Base-by-base conservation (phyloP, 352 stramenopile species). In the Phytopythium mirpurense region DNA sequence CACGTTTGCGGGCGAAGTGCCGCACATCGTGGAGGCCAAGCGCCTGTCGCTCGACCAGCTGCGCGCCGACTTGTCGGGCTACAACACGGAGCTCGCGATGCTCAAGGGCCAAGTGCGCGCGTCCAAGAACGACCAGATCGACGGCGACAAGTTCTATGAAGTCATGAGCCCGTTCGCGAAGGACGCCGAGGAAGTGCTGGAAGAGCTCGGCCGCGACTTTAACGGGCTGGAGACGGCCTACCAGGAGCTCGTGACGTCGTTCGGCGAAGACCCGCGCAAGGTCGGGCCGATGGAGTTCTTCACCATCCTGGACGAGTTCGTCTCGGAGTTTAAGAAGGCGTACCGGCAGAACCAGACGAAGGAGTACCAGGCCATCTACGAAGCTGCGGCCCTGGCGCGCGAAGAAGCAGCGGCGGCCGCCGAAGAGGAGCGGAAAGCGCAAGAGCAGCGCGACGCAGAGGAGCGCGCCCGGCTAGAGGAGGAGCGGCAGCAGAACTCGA, bases 261-360 rank as follows among this genome's bases (percentile, higher is more conserved):
- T 94, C 57, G 84, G 84, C 23, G 84, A 94, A 56, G 84, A 94
- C 44, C 74, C 84, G 14, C 68, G 82, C 2, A 94, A 91, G 48
- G 68, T 92, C 48, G 79, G 82, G 3, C 78, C 84, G 2, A 90
- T 86, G 57, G 81, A 92, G 23, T 94, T 93, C 50, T 94, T 94
- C 43, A 67, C 71, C 14, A 87, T 91, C 50, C 23, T 94, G 41
- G 78, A 93, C 45, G 80, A 93, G 50, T 94, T 94, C 52, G 74
- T 90, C 36, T 84, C 64, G 2, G 84, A 92, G 46, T 90, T 94
- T 57, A 94, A 94, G 64, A 94, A 94, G 55, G 83, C 83, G 0
- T 94, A 91, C 42, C 81, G 83, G 29, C 78, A 91, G 59, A 94
- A 94, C 38, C 83, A 94, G 48, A 91, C 80, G 6, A 94, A 94